Base-by-base conservation (phyloP, 495 filamentous ascomycete genomes). In the Trichoderma virens region DNA sequence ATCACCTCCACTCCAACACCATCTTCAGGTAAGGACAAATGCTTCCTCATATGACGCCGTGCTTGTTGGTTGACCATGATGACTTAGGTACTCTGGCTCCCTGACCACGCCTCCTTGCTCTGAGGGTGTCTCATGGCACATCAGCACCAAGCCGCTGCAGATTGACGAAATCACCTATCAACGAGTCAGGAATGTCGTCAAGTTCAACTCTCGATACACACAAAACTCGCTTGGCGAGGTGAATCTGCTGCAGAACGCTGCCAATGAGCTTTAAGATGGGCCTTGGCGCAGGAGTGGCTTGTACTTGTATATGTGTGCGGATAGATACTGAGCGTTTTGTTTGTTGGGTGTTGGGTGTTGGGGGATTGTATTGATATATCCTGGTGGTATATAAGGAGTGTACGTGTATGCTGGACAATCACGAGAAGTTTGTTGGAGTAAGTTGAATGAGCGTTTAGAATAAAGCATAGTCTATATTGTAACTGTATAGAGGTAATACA, bases 91-190 rank as follows among this genome's bases (percentile, higher is more conserved):
- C 72, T 72, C 74, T 0, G 87, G 87, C 59, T 87, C 84, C 1
- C 80, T 90, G 23, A 90, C 87, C 38, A 89, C 87, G 5, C 87
- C 87, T 39, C 87, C 87, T 0, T 90, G 87, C 76, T 77, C 77
- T 28, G 86, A 90, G 72, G 80, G 78, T 28, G 76, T 89, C 45
- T 74, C 70, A 25, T 89, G 85, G 78, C 79, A 82, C 63, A 76
- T 89, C 45, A 80, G 80, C 64, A 74, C 78, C 18, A 66, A 82
- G 64, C 79, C 81, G 32, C 70, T 89, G 16, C 65, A 67, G 39
- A 68, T 89, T 45, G 77, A 83, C 60, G 76, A 83, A 16, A 68
- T 75, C 39, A 84, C 78, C 28, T 89, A 80, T 70, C 78, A 79
- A 64, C 72, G 71, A 2, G 80, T 82, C 41, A 85, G 87, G 71